phyloP scores from a whole-genome alignment of 768 basidiomycete genomes.

The Suillus occidentalis region DNA sequence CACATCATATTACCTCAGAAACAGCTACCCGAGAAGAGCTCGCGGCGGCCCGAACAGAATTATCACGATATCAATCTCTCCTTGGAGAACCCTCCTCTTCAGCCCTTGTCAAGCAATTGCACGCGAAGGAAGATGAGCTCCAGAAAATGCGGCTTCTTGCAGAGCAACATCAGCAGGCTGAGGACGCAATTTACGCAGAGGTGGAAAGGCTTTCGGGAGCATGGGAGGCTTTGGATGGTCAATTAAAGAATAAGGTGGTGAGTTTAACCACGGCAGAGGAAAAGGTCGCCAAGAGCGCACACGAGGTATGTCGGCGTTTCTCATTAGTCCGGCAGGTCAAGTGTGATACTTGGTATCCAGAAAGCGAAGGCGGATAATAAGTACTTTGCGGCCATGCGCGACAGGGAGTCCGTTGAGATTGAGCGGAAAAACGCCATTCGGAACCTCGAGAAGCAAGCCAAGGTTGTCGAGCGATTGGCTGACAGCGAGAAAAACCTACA shows the following conservation, averaged over 20 bases:
- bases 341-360: constrained; percentile 38
- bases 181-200: constrained; percentile 78
- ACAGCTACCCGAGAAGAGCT: constrained; percentile 52
- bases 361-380: constrained; percentile 97
- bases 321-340: background rate
- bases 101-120: constrained; percentile 62
- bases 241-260: constrained; percentile 82
- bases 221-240: constrained; percentile 82
- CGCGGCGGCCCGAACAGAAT: constrained; percentile 41
- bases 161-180: constrained; percentile 63
- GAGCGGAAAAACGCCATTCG: constrained; percentile 68
- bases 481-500: constrained; percentile 63
- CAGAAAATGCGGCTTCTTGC: constrained; percentile 60
- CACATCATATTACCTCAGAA: constrained; percentile 49
- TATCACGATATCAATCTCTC: constrained; percentile 61
- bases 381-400: constrained; percentile 86
- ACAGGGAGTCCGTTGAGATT: constrained; percentile 78
- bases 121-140: constrained; percentile 68
- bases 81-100: constrained; percentile 58
- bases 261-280: constrained; percentile 78
- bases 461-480: constrained; percentile 62
- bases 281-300: constrained; percentile 56
- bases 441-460: constrained; percentile 57
- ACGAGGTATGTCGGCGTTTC: constrained; percentile 57
- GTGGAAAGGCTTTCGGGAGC: constrained; percentile 82